Evolutionary conservation across 2,329 filamentous ascomycete species (phyloP), one percentile per base, ranked within the genome.

Genomic region (Microthyrium microscopicum): DNA sequence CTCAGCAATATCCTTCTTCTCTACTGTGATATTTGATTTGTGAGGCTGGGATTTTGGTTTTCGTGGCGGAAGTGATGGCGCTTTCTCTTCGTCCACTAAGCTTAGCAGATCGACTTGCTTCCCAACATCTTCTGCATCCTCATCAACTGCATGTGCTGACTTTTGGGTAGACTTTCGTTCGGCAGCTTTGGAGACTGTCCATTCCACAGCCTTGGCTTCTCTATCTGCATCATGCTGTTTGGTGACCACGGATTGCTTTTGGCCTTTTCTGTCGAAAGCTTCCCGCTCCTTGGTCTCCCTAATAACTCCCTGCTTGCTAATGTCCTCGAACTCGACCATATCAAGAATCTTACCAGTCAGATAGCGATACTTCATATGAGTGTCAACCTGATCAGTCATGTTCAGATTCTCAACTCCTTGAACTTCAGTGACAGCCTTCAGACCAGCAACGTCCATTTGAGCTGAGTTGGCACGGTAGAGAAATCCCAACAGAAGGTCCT

Each of bases 361-460:
- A 45, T 68, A 69, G 38, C 75, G 69, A 49, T 85, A 85, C 42
- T 73, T 64, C 38, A 80, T 53, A 53, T 87, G 80, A 12, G 74
- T 76, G 41, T 61, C 70, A 33, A 81, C 66, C 41, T 73, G 62
- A 35, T 73, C 64, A 39, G 68, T 75, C 18, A 74, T 68, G 41
- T 80, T 63, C 34, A 78, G 58, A 43, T 79, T 83, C 50, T 83
- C 77, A 5, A 64, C 34, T 4, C 29, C 35, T 6, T 31, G 19
- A 5, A 77, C 60, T 25, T 66, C 64, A 33, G 16, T 16, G 18
- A 39, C 26, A 12, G 20, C 24, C 26, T 38, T 16, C 4, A 39
- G 24, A 18, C 37, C 37, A 4, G 37, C 37, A 5, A 37, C 21
- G 18, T 33, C 35, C 5, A 27, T 20, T 21, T 38, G 35, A 19